A percentile compares a stretch with the other conserved stretches of the same genome.
phyloP scores from a whole-genome alignment of 1,284 basidiomycete genomes.

The Inonotus hispidus region DNA sequence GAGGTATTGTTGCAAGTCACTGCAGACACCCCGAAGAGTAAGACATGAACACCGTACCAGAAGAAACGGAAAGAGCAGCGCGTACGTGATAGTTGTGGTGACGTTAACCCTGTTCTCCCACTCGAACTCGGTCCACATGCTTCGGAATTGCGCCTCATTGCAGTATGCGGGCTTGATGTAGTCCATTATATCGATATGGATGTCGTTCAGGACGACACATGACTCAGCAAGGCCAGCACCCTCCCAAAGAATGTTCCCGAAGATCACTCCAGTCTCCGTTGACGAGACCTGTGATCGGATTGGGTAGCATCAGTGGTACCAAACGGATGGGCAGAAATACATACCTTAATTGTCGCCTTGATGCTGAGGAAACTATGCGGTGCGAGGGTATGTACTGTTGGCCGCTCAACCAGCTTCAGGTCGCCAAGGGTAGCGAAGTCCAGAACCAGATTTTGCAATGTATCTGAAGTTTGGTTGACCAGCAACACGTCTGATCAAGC shows the following conservation, averaged over 20 bases:
- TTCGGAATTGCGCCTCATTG: slow-evolving; percentile 93
- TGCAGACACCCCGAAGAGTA: slow-evolving; percentile 25
- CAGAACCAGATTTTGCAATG: slow-evolving; percentile 93
- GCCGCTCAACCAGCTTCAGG: slow-evolving; percentile 94
- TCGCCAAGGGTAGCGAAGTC: slow-evolving; percentile 98
- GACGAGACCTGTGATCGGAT: slow-evolving; percentile 59
- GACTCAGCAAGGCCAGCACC: slow-evolving; percentile 83
- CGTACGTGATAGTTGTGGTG: slow-evolving; percentile 73
- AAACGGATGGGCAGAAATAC: background rate
- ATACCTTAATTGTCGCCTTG: slow-evolving; percentile 96
- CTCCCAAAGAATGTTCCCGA: slow-evolving; percentile 97
- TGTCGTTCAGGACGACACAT: slow-evolving; percentile 93
- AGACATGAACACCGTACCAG: background rate
- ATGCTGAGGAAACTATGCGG: slow-evolving; percentile 98
- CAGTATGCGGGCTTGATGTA: slow-evolving; percentile 98
- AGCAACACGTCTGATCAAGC: slow-evolving; percentile 75
- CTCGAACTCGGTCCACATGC: slow-evolving; percentile 98
- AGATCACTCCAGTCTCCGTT: slow-evolving; percentile 97
- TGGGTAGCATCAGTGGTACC: background rate
- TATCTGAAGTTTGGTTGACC: slow-evolving; percentile 95
- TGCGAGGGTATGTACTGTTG: slow-evolving; percentile 87
- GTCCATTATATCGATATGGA: slow-evolving; percentile 99
- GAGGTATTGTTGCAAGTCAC: slow-evolving; percentile 79
- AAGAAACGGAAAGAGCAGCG: slow-evolving; percentile 18
- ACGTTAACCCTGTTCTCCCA: slow-evolving; percentile 99